Percentiles rank a stretch among this genome's conserved stretches.
These are phyloP conservation scores for Populus hybrid DNA, from an alignment of 441 rosid species.

Conservation along the genomic window DNA sequence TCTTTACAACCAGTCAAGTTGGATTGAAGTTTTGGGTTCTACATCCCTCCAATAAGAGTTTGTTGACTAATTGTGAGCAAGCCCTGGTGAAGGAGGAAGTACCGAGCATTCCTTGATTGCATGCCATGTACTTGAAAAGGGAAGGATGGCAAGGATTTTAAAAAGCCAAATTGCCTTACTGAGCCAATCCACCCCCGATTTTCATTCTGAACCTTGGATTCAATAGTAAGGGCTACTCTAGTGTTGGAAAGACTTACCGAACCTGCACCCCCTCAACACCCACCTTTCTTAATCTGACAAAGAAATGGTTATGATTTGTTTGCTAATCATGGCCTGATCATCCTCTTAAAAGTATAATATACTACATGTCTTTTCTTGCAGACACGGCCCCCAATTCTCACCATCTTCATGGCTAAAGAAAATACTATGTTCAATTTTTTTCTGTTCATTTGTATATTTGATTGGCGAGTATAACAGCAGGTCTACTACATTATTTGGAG, in stretches of 20 bases:
- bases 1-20: neutral
- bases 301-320: neutral
- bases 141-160: neutral
- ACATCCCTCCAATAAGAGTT: neutral
- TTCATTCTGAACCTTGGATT: neutral
- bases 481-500: neutral
- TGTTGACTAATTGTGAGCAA: neutral
- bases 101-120: neutral
- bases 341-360: neutral
- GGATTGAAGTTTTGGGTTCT: neutral
- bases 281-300: neutral
- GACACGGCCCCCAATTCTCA: neutral
- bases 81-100: neutral
- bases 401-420: neutral
- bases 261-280: neutral
- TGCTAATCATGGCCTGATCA: neutral
- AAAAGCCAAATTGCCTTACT: neutral
- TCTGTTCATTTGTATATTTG: neutral
- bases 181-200: neutral
- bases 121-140: neutral
- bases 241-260: neutral
- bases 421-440: neutral
- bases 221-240: neutral
- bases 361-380: neutral
- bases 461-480: neutral